Base-by-base conservation (phyloP, 2,329 filamentous ascomycete genomes). In the Hirsutella minnesotensis region DNA sequence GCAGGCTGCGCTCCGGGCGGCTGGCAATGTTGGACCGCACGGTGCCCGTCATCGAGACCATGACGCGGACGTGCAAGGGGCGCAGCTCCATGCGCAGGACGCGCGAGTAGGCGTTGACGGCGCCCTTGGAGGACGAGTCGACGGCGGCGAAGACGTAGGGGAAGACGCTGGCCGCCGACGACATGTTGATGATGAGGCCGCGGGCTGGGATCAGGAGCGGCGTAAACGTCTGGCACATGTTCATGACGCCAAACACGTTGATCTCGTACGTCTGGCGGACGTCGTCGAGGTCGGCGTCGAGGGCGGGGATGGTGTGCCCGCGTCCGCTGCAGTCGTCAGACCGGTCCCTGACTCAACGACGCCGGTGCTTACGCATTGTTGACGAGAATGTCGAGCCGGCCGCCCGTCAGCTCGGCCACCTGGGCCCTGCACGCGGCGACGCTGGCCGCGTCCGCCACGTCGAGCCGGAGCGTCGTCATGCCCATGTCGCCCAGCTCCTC, bases 221-320 rank as follows among this genome's bases (percentile, higher is more conserved):
- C 9, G 64, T 56, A 50, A 77, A 77, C 27, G 65, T 61, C 50
- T 73, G 64, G 41, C 66, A 67, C 63, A 73, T 73, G 53, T 69
- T 65, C 70, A 78, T 75, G 49, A 72, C 66, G 35, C 69, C 69
- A 47, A 78, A 75, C 34, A 77, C 71, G 49, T 77, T 77, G 48
- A 70, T 68, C 55, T 77, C 73, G 42, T 73, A 77, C 3, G 70
- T 73, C 45, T 61, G 55, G 44, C 72, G 72, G 4, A 73, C 70
- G 40, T 75, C 72, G 42, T 68, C 64, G 9, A 76, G 52, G 40
- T 70, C 64, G 38, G 73, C 65, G 51, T 77, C 73, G 1, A 70
- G 63, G 1, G 71, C 70, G 0, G 72, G 70, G 40, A 71, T 66
- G n/a, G 66, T 70, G 53, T 73, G 67, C 3, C 68, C 69, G 44